Conservation (phyloP, 257 asterid species). For the Lavandula angustifolia region DNA sequence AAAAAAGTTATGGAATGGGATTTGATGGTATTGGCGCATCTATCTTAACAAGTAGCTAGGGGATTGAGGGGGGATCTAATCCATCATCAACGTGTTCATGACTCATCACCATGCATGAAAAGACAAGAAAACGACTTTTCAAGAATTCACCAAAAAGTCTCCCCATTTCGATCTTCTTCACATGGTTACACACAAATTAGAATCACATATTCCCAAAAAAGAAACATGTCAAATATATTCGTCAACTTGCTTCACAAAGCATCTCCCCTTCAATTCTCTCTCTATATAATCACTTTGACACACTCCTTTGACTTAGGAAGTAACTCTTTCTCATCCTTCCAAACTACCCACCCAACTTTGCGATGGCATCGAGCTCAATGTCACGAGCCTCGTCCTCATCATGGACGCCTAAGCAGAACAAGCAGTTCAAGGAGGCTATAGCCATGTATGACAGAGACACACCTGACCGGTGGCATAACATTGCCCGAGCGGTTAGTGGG, state of each 20-base stretch:
- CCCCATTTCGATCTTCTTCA: too few relatives aligned
- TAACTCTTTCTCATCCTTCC: background rate
- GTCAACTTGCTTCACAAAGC: constrained; percentile 44
- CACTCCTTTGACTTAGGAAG: constrained; percentile 20
- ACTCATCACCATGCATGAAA: constrained; percentile 55
- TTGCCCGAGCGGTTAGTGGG: constrained; percentile 38
- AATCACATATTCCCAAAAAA: background rate
- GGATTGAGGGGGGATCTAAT: constrained; percentile 53
- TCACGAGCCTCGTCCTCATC: constrained; percentile 26
- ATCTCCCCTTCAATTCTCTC: constrained; percentile 31
- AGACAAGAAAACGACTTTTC: constrained; percentile 52
- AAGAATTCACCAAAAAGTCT: too few relatives aligned
- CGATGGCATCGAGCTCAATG: constrained; percentile 24
- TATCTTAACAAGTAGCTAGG: constrained; percentile 38
- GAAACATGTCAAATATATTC: constrained; percentile 28
- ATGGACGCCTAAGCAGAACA: constrained; percentile 49
- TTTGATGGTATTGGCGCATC: constrained; percentile 36
- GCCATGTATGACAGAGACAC: constrained; percentile 38
- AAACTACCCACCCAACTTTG: too few relatives aligned
- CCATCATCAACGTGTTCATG: constrained; percentile 50
- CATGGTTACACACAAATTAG: too few relatives aligned
- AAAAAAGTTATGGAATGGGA: constrained; percentile 20
- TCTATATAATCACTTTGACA: constrained; percentile 42
- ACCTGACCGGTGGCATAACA: constrained; percentile 48
- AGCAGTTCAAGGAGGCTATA: constrained; percentile 48